Percentiles rank a stretch among this genome's conserved stretches.
Conservation (phyloP, 2,329 filamentous ascomycete species). For the Nothophaeocryptopus gaeumannii region DNA sequence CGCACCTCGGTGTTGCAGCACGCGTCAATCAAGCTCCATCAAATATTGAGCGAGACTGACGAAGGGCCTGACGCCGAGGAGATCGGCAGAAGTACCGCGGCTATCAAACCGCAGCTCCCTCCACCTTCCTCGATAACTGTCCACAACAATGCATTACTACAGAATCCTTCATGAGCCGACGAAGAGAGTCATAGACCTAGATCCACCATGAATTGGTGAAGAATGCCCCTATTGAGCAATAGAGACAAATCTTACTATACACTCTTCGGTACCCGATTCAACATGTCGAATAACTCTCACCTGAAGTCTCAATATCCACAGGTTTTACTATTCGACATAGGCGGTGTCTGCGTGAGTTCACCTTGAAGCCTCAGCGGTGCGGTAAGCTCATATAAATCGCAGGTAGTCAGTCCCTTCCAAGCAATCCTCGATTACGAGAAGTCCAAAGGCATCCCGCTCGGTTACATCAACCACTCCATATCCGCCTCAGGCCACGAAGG, state of each 20-base stretch:
- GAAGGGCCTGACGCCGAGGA: no score
- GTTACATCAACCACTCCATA: slow-evolving; percentile 90
- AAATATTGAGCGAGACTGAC: no score
- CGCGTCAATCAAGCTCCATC: no score
- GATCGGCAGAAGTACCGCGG: no score
- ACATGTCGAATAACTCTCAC: slow-evolving; percentile 19
- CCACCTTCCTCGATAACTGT: no score
- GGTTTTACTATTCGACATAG: slow-evolving; percentile 88
- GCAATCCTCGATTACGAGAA: slow-evolving; percentile 89
- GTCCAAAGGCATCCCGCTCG: slow-evolving; percentile 70
- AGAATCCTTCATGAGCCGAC: no score
- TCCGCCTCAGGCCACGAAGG: slow-evolving; percentile 73
- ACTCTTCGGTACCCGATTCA: slow-evolving; percentile 24
- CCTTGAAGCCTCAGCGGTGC: not conserved
- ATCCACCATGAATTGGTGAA: not conserved
- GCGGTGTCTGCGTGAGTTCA: slow-evolving; percentile 85
- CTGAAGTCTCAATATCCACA: slow-evolving; percentile 50
- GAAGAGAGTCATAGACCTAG: no score
- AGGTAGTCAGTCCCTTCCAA: slow-evolving; percentile 91
- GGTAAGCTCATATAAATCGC: not conserved
- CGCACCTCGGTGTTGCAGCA: no score
- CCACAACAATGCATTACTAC: no score
- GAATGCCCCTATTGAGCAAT: not conserved
- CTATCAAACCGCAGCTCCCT: no score
- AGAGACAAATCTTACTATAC: slow-evolving; percentile 7